Base-by-base conservation (phyloP, 2,329 filamentous ascomycete genomes). In the Neonectria ditissima region DNA sequence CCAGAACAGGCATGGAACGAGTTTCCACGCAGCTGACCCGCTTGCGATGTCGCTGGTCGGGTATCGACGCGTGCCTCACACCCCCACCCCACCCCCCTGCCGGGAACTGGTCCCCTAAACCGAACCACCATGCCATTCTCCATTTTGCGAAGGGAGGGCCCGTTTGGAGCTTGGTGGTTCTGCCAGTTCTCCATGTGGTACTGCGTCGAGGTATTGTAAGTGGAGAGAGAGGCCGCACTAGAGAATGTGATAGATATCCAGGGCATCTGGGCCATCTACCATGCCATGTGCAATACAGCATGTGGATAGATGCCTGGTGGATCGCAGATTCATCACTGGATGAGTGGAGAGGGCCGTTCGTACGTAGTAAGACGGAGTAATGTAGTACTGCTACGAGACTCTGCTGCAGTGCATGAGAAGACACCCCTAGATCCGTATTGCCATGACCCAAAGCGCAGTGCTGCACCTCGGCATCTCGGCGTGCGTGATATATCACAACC, bases 1-100 rank as follows among this genome's bases (percentile, higher is more conserved):
- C 69, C 67, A 71, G 69, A 71, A 69, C 65, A 24, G 58, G 66
- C 41, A 71, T 71, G 66, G 68, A 69, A 69, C 65, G 64, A 70
- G 66, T 68, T 41, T 66, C 30, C 55, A 32, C 22, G n/a, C 10
- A 26, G 2, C 8, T 18, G 14, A 11, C n/a, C 45, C 32, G 13
- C 51, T 43, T 54, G 59, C 54, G 48, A 62, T 58, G 59, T 62
- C 32, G 13, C 14, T 34, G 30, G 14, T 34, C 60, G 60, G 60
- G 43, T 58, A 63, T 63, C 50, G 60, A 32, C 18, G 18, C n/a
- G n/a, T n/a, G n/a, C n/a, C n/a, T n/a, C n/a, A n/a, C n/a, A n/a
- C n/a, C n/a, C n/a, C n/a, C n/a, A n/a, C n/a, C n/a, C n/a, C n/a
- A n/a, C n/a, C n/a, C n/a, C n/a, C 41, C 53, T 48, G 55, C 39